phyloP scores from a whole-genome alignment of 2,329 filamentous ascomycete species.

The Nigrospora sphaerica region DNA sequence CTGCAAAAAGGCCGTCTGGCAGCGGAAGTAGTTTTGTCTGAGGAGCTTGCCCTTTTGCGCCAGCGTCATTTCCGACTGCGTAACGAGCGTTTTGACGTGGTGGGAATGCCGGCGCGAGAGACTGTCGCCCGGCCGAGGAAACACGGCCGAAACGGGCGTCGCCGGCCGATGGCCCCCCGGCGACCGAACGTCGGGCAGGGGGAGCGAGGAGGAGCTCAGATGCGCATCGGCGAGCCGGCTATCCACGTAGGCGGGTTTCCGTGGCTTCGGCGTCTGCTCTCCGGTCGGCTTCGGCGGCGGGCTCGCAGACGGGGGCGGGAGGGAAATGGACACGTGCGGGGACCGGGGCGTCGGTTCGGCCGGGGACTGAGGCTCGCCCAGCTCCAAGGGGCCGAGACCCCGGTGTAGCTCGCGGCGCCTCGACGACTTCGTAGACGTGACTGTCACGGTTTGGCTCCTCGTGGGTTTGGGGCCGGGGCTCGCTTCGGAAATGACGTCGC shows the following conservation, averaged over 20 bases:
- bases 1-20: conserved; percentile 72
- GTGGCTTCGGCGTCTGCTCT: conserved; percentile 12
- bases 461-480: conserved; percentile 41
- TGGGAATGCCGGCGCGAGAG: conserved; percentile 55
- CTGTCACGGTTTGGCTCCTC: conserved; percentile 62
- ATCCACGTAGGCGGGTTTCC: conserved; percentile 42
- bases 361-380: conserved; percentile 10
- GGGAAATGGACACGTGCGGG: conserved; percentile 1
- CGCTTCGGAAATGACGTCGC: conserved; percentile 55
- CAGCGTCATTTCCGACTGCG: conserved; percentile 53
- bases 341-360: not conserved
- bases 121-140: conserved; percentile 39
- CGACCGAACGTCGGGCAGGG: conserved; percentile 53
- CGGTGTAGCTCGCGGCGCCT: conserved; percentile 38
- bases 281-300: not conserved
- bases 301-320: not conserved
- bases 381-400: conserved; percentile 21
- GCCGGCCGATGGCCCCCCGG: conserved; percentile 45
- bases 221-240: conserved; percentile 50
- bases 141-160: conserved; percentile 50
- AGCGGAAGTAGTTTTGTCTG: conserved; percentile 76
- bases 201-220: conserved; percentile 61
- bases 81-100: conserved; percentile 47
- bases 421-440: conserved; percentile 37
- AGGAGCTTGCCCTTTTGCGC: conserved; percentile 65